Evolutionary conservation across 768 basidiomycete species (phyloP).

Genomic region (Pilatotrama ljubarskyi): DNA sequence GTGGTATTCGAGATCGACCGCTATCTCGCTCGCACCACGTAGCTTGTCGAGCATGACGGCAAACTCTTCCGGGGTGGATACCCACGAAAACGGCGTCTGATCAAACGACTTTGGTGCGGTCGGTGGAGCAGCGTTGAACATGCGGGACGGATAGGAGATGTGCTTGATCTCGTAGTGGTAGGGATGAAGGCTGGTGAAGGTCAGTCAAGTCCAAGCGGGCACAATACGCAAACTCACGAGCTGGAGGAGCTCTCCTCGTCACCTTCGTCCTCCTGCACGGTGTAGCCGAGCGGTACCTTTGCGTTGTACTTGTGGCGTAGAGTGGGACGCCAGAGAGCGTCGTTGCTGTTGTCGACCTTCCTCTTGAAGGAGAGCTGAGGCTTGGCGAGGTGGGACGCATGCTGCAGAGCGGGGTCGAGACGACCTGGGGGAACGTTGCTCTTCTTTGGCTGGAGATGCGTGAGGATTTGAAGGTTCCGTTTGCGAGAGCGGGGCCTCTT

Average conservation of each 20-base stretch:
- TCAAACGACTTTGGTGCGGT: conserved; percentile 59
- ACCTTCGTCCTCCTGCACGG: conserved; percentile 39
- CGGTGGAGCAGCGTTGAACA: conserved; percentile 57
- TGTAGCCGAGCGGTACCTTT: conserved; percentile 76
- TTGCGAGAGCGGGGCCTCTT: background rate
- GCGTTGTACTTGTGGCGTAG: conserved; percentile 82
- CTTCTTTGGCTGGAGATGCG: conserved; percentile 32
- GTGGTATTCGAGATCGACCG: conserved; percentile 95
- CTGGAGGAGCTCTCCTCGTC: conserved; percentile 21
- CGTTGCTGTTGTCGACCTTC: conserved; percentile 56
- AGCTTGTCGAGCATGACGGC: conserved; percentile 67
- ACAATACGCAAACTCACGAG: conserved; percentile 32
- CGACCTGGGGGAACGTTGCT: conserved; percentile 40
- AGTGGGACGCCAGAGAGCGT: conserved; percentile 63
- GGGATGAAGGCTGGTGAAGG: conserved; percentile 51
- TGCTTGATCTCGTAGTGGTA: conserved; percentile 86
- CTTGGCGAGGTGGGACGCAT: conserved; percentile 75
- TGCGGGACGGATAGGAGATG: conserved; percentile 65
- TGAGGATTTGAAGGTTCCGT: background rate
- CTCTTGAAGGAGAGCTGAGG: conserved; percentile 77
- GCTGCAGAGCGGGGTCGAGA: conserved; percentile 63
- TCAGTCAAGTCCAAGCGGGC: background rate
- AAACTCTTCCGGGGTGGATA: conserved; percentile 59
- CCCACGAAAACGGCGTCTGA: conserved; percentile 67
- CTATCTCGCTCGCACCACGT: conserved; percentile 71